Conservation (phyloP, 345 rosid species). For the Arabidopsis suecica region DNA sequence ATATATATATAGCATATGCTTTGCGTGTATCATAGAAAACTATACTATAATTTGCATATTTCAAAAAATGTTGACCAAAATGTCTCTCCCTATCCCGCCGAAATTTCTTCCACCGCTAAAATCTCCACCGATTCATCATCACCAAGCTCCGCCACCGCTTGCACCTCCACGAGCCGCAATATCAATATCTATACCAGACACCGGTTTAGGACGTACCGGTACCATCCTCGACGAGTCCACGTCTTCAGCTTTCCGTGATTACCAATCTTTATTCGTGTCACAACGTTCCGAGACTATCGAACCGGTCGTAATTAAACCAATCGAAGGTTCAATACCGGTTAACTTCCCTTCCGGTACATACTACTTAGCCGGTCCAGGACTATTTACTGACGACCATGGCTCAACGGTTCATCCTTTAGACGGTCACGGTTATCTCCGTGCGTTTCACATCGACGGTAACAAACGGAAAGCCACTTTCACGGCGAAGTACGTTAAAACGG, state of each 20-base stretch:
- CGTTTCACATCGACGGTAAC: constrained; percentile 61
- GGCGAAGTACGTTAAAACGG: constrained; percentile 85
- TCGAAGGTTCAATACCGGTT: constrained; percentile 66
- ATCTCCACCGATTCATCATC: constrained; percentile 45
- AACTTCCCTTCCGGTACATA: constrained; percentile 88
- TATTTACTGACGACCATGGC: constrained; percentile 85
- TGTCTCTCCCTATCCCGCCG: constrained; percentile 42
- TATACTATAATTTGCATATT: constrained; percentile 30
- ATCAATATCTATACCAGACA: constrained; percentile 56
- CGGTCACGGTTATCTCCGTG: constrained; percentile 88
- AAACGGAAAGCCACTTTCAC: constrained; percentile 56
- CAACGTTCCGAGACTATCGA: constrained; percentile 67
- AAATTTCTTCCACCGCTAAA: constrained; percentile 47
- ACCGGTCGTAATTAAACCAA: constrained; percentile 52
- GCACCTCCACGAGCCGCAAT: constrained; percentile 52
- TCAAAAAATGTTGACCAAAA: constrained; percentile 50
- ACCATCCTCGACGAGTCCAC: constrained; percentile 42
- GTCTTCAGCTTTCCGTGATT: constrained; percentile 79
- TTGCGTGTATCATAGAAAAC: constrained; percentile 38
- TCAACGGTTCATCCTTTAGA: constrained; percentile 93
- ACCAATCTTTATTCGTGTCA: constrained; percentile 78
- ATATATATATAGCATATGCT: constrained; percentile 41
- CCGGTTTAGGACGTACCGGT: constrained; percentile 27
- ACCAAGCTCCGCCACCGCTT: constrained; percentile 38
- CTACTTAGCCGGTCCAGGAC: constrained; percentile 84